Percentiles rank a stretch among this genome's conserved stretches.
Evolutionary conservation across 164 flowering plant species (phyloP).

Genomic region (Aristolochia californica): DNA sequence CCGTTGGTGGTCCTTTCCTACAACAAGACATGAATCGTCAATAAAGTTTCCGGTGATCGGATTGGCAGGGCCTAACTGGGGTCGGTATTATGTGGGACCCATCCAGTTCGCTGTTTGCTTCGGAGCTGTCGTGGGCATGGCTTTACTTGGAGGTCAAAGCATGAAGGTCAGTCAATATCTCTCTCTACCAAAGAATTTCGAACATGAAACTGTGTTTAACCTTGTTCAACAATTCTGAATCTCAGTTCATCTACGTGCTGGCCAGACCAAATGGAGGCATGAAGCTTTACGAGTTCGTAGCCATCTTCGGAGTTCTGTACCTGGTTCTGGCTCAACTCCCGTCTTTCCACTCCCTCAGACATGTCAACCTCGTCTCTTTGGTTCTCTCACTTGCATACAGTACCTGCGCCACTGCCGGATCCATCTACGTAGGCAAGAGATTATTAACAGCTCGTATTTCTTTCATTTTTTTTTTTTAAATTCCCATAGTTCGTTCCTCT

Average conservation of each 20-base stretch:
- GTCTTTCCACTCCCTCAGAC: conserved; percentile 87
- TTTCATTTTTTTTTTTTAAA: too few species aligned
- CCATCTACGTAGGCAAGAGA: conserved; percentile 56
- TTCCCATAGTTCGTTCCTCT: too few species aligned
- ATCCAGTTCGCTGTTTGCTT: conserved; percentile 64
- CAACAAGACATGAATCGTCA: too few species aligned
- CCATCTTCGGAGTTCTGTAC: conserved; percentile 65
- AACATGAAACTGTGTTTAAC: too few species aligned
- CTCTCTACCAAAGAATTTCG: too few species aligned
- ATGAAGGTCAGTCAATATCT: conserved; percentile 62
- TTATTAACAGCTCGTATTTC: too few species aligned
- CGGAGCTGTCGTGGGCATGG: conserved; percentile 60
- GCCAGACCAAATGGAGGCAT: conserved; percentile 44
- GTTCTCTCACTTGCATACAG: conserved; percentile 66
- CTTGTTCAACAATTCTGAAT: too few species aligned
- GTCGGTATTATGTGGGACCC: conserved; percentile 57
- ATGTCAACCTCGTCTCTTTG: conserved; percentile 73
- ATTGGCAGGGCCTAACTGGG: conserved; percentile 62
- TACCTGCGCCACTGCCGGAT: conserved; percentile 63
- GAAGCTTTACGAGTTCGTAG: conserved; percentile 69
- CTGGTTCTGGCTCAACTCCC: conserved; percentile 83
- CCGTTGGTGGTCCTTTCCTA: too few species aligned
- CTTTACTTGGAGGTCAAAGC: conserved; percentile 68
- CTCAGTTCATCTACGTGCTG: conserved; percentile 67
- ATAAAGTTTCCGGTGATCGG: neutral